Conservation (phyloP, 306 rosid species). For the Sesbania bispinosa region DNA sequence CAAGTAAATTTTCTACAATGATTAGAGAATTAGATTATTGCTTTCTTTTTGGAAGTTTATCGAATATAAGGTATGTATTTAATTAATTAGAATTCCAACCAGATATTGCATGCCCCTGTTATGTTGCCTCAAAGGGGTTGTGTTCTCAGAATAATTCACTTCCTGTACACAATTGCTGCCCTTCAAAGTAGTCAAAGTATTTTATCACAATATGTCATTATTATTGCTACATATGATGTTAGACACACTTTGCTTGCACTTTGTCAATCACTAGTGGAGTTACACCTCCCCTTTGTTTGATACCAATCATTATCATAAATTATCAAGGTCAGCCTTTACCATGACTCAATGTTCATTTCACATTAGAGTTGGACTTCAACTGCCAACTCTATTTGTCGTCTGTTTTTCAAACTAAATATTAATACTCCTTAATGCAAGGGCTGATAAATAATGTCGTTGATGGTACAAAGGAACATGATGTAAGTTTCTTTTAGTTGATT, state of each 20-base stretch:
- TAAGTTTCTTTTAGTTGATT: neutral
- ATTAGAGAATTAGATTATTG: slow-evolving; percentile 8
- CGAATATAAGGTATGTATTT: slow-evolving; percentile 16
- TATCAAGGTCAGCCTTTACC: neutral
- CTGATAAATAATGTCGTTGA: neutral
- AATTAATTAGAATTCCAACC: slow-evolving; percentile 19
- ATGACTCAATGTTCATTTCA: neutral
- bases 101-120: neutral
- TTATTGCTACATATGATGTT: neutral
- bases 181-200: neutral
- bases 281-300: neutral
- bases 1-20: slow-evolving; percentile 20
- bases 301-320: neutral
- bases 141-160: neutral
- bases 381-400: neutral
- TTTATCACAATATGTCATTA: neutral
- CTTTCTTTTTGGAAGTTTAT: neutral
- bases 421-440: neutral
- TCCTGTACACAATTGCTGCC: slow-evolving; percentile 9
- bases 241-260: neutral
- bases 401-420: neutral
- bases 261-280: neutral
- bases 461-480: neutral
- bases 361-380: neutral
- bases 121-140: slow-evolving; percentile 8